Conservation (phyloP, 768 basidiomycete genomes). For the Lentinula lateritia region DNA sequence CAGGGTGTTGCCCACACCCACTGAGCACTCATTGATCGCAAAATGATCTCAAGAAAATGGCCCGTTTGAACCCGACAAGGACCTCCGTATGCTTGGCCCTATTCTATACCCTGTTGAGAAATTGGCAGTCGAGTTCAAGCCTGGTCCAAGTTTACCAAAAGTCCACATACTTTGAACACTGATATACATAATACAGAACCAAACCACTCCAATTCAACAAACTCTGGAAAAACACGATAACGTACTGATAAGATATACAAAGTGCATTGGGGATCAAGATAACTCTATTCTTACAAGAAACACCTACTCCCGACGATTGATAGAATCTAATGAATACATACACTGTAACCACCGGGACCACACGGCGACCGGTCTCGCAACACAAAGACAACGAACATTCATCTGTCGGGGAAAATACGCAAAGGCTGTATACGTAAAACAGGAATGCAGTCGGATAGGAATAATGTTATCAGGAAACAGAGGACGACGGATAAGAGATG, state of each 20-base stretch:
- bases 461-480: not conserved
- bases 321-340: not conserved
- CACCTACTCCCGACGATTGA: not conserved
- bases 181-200: too few species aligned
- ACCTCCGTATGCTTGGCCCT: too few species aligned
- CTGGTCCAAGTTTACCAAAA: too few species aligned
- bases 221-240: too few species aligned
- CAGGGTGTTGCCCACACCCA: too few species aligned
- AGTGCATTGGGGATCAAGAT: not conserved
- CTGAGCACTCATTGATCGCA: too few species aligned
- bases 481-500: not conserved
- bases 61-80: too few species aligned
- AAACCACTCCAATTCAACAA: too few species aligned
- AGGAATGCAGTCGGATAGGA: not conserved
- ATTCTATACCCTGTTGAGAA: too few species aligned
- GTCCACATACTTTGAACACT: too few species aligned
- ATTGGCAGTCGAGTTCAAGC: too few species aligned
- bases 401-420: not conserved
- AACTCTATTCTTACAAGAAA: not conserved
- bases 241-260: not conserved
- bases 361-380: not conserved
- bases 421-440: not conserved
- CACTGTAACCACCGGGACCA: not conserved
- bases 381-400: not conserved
- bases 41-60: too few species aligned